Evolutionary conservation across 306 rosid species (phyloP), one percentile per base, ranked within the genome.

Genomic region (Mimosa bimucronata): DNA sequence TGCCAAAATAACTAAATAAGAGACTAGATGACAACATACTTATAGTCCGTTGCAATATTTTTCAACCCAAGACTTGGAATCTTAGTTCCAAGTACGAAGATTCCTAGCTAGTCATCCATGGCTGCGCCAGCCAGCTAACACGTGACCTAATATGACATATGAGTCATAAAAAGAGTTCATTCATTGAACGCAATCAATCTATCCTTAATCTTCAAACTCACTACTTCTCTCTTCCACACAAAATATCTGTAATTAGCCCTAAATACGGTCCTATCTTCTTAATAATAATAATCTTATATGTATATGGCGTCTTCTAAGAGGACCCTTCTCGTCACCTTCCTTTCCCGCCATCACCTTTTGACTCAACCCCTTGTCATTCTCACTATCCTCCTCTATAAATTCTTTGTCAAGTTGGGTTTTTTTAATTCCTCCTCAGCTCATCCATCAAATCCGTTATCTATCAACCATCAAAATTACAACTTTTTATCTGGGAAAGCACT

Each of bases 211-310:
- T 62, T 62, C 40, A 6, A 14, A 6, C 68, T 5, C 37, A 12
- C 8, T 31, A 23, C 4, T 4, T 13, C 18, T 13, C 50, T 45
- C 13, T 42, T 57, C 74, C 66, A 42, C 77, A 18, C 28, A 55
- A 41, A n/a, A 34, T 3, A 65, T 31, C 25, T 42, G 14, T n/a
- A 40, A 38, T 34, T 34, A 34, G 1, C 19, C 9, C 3, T 7
- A 53, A 19, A 82, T 86, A 70, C 88, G 89, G 89, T 85, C 84
- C 91, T 52, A 0, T 34, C 3, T 34, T 34, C 83, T 50, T 64
- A 81, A 65, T 19, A 38, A 57, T n/a, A n/a, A 34, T 34, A 34
- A 34, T 34, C 38, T 34, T 58, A 14, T 13, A 19, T n/a, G 23
- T n/a, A 53, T 9, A 3, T 58, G 67, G 38, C 19, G n/a, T 61